Evolutionary conservation across 1,284 basidiomycete genomes (phyloP).

Genomic region (Ustilago shanxiensis): DNA sequence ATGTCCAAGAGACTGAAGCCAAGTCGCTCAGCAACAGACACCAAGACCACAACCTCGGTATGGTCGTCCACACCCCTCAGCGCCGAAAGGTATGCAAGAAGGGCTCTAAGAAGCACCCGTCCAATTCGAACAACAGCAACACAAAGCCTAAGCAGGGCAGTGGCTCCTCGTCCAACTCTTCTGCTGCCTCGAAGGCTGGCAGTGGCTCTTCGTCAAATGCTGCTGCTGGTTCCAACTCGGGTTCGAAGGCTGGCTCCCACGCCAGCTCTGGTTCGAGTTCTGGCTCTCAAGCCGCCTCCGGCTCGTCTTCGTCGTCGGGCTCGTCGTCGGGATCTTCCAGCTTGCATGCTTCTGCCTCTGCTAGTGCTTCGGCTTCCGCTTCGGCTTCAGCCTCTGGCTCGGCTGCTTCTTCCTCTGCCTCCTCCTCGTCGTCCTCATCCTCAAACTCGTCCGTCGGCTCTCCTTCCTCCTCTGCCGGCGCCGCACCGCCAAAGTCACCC

Average conservation of each 20-base stretch:
- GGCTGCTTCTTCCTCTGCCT: slow-evolving; percentile 5
- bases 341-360: neutral
- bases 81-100: slow-evolving; percentile 28
- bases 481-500: slow-evolving; percentile 44
- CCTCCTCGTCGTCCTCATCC: slow-evolving; percentile 17
- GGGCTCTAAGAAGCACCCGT: slow-evolving; percentile 18
- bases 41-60: slow-evolving; percentile 11
- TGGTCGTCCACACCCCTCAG: slow-evolving; percentile 4
- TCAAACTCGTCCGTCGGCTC: slow-evolving; percentile 4
- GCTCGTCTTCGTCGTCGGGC: slow-evolving; percentile 4
- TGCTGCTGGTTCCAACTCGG: slow-evolving; percentile 1
- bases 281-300: neutral
- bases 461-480: slow-evolving; percentile 23
- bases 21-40: slow-evolving; percentile 51
- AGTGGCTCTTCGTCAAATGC: neutral
- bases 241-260: slow-evolving; percentile 11
- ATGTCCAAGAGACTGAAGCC: slow-evolving; percentile 32
- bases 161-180: neutral
- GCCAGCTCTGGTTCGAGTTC: slow-evolving; percentile 8
- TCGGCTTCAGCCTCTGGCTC: slow-evolving; percentile 3
- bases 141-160: slow-evolving; percentile 5
- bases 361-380: neutral
- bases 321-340: slow-evolving; percentile 14
- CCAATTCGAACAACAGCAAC: slow-evolving; percentile 10
- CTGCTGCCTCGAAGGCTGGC: slow-evolving; percentile 3